Evolutionary conservation across 108 stramenopile genomes (phyloP), one percentile per base, ranked within the genome.

Genomic region (Skeletonema menzelii): DNA sequence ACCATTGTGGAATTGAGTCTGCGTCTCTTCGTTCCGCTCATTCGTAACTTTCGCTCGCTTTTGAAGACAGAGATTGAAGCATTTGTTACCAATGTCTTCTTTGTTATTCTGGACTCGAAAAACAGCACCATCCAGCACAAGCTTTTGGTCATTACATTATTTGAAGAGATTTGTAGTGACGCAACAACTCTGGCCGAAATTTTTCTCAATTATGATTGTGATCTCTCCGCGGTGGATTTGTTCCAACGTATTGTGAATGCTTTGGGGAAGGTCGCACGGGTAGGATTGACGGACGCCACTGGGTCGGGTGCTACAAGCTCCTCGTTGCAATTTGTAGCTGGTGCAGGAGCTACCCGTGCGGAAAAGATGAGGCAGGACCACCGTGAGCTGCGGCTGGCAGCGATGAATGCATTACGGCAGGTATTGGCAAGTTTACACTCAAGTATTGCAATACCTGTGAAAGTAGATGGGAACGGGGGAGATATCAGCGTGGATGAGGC

Each of bases 171-270:
- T 30, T 96, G 96, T 76, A 77, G 75, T 24, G 97, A 98, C 83
- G 83, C 94, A 4, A 73, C 77, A 19, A 91, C 94, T 0, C 77
- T 98, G 49, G 92, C 97, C 0, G 97, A 98, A 71, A 88, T 99
- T 46, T 99, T 99, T 79, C 77, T 99, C 37, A 99, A 97, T 79
- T 99, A 99, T 79, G 99, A 99, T 91, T 98, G 97, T 69, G 98
- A 99, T 70, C 69, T 97, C 26, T 87, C 87, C 62, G 95, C 97
- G 12, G 88, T 96, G 12, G 95, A 98, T 80, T 64, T 98, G 40
- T 99, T 96, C 82, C 86, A 89, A 63, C 89, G 96, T 17, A 97
- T 99, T 63, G 96, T 98, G 56, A 80, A 86, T 68, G 93, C 97
- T 8, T 84, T 99, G 32, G 88, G 90, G 12, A 91, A 89, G 75